Conservation (phyloP, 306 rosid species). For the Lupinus albus region DNA sequence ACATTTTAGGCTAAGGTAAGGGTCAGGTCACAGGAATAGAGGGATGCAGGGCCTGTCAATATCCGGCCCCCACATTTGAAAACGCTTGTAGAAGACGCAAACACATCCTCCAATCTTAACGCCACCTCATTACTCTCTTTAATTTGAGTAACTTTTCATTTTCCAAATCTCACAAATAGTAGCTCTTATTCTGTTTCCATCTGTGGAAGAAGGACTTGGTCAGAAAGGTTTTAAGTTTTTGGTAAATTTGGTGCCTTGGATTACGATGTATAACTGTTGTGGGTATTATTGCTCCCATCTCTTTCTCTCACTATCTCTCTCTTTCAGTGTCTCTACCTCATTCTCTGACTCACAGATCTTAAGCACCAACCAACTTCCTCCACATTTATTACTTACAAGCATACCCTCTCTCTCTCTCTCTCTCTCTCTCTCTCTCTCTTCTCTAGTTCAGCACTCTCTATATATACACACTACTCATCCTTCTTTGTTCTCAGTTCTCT, state of each 20-base stretch:
- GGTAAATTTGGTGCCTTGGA: slow-evolving; percentile 70
- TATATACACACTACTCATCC: slow-evolving; percentile 49
- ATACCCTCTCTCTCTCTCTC: neutral
- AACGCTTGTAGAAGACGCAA: slow-evolving; percentile 65
- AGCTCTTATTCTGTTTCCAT: slow-evolving; percentile 49
- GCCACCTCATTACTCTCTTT: slow-evolving; percentile 33
- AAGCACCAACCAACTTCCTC: slow-evolving; percentile 52
- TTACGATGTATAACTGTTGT: slow-evolving; percentile 73
- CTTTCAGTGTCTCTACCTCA: slow-evolving; percentile 27
- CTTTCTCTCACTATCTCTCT: slow-evolving; percentile 14
- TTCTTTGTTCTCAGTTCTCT: slow-evolving; percentile 45
- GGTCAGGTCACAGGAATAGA: neutral
- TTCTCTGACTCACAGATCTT: slow-evolving; percentile 48
- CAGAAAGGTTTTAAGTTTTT: slow-evolving; percentile 54
- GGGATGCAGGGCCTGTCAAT: slow-evolving; percentile 50
- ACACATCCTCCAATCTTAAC: slow-evolving; percentile 33
- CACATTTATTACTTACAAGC: slow-evolving; percentile 44
- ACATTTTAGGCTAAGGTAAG: neutral
- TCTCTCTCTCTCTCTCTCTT: slow-evolving; percentile 6
- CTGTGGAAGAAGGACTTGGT: slow-evolving; percentile 46
- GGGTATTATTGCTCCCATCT: neutral
- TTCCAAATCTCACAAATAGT: slow-evolving; percentile 25
- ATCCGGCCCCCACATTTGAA: slow-evolving; percentile 49
- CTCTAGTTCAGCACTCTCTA: slow-evolving; percentile 27
- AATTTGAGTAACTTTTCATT: slow-evolving; percentile 35